Evolutionary conservation across 352 stramenopile species (phyloP).

Genomic region (Phytopythium sindhum): DNA sequence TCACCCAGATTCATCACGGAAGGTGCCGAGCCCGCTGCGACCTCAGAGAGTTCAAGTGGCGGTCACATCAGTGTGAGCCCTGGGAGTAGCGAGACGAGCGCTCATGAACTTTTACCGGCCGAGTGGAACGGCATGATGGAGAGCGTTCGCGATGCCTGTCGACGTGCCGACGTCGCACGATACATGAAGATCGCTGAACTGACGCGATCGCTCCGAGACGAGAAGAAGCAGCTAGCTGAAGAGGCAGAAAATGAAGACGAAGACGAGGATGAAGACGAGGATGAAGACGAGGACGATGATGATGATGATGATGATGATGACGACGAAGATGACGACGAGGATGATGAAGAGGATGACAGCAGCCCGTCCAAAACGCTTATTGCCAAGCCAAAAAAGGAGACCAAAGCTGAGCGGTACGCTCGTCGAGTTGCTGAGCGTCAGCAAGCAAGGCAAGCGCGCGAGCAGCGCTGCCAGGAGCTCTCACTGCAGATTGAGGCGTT

Average conservation of each 20-base stretch:
- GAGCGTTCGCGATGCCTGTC: slow-evolving; percentile 21
- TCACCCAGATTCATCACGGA: not conserved
- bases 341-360: slow-evolving; percentile 17
- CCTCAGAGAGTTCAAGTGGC: not conserved
- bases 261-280: slow-evolving; percentile 19
- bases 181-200: slow-evolving; percentile 15
- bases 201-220: slow-evolving; percentile 13
- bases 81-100: not conserved
- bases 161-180: slow-evolving; percentile 24
- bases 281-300: slow-evolving; percentile 19
- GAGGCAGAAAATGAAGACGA: slow-evolving; percentile 28
- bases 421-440: slow-evolving; percentile 10
- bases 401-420: slow-evolving; percentile 1
- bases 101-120: not conserved
- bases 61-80: not conserved
- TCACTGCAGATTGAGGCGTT: slow-evolving; percentile 16
- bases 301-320: slow-evolving; percentile 15
- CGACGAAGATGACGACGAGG: slow-evolving; percentile 8
- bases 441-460: slow-evolving; percentile 13
- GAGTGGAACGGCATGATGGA: slow-evolving; percentile 36
- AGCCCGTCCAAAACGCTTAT: slow-evolving; percentile 2
- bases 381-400: slow-evolving; percentile 11
- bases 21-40: not conserved
- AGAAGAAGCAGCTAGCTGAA: slow-evolving; percentile 20
- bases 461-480: slow-evolving; percentile 11